Base-by-base conservation (phyloP, 2,329 filamentous ascomycete genomes). In the Colletotrichum echinochloae region DNA sequence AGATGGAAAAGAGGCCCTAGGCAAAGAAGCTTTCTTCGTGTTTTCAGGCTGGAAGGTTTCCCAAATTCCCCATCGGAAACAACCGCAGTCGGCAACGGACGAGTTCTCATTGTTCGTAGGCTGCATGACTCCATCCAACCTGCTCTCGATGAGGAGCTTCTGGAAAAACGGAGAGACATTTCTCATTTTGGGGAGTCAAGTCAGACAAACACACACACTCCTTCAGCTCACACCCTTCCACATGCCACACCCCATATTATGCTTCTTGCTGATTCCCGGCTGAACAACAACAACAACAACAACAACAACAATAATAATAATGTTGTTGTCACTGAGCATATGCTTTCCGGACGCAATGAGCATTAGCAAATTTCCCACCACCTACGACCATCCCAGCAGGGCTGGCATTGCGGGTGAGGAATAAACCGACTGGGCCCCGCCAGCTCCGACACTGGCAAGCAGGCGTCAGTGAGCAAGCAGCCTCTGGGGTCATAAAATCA, bases 281-380 rank as follows among this genome's bases (percentile, higher is more conserved):
- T 16, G 57, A 48, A 44, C 49, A 67, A 70, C 39, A 41, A 44
- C 2, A 41, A 44, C 49, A 67, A 70, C 39, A 41, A 44, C 2
- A 41, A 20, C 16, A 41, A 41, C 18, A 35, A 44, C 37, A 67
- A 70, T 12, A n/a, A n/a, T 41, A 51, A 56, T 41, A 70, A 67
- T 63, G 37, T 16, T 33, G 54, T 68, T 59, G 59, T 67, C n/a
- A 65, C 48, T 52, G 23, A 9, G 52, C n/a, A 39, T 44, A 39
- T 28, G 23, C 59, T 23, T 48, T 49, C 8, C 23, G 64, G 20
- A 63, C 11, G n/a, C 48, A 30, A 44, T 46, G 51, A 37, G 49
- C 57, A 71, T 63, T 57, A n/a, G 35, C 67, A 67, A 70, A 67
- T 67, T 57, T 67, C 57, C 57, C 44, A 39, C 44, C 37, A 59